Base-by-base conservation (phyloP, 192 early-diverging fungal species). In the Gryganskiella cystojenkinii region DNA sequence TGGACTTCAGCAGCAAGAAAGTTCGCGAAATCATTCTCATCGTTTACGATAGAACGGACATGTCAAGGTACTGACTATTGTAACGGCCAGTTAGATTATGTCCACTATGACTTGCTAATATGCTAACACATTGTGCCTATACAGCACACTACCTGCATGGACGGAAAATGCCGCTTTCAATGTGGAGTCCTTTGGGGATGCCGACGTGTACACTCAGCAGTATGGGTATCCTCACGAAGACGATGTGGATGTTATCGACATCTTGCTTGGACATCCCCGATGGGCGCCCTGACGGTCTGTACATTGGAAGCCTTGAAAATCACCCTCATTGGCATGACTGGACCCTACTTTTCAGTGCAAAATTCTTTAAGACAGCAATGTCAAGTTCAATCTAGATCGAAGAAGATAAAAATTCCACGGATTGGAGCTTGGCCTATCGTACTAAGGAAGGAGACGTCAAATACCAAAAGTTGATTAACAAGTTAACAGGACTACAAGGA, bases 321-420 rank as follows among this genome's bases (percentile, higher is more conserved):
- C 51, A 15, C 5, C 51, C 37, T 40, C 7, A 5, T 15, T 10
- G 51, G 6, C 7, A 53, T 9, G 5, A 53, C 15, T 53, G 51
- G 51, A 53, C 51, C 15, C 51, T 53, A 15, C 51, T 53, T 27
- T 53, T 53, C 51, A 53, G 51, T 53, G 51, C 51, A 53, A 53
- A 53, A 30, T 53, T 53, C 51, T 53, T 9, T 15, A 53, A 13
- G 5, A 43, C 1, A 43, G 8, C 58, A 37, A 27, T 60, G 27
- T 60, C 58, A 14, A 43, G 37, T 15, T 15, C 30, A 37, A 1
- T 9, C 7, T 9, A 0, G 13, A 35, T 60, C 24, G 1, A 60
- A 35, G 24, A 9, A 3, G 58, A 60, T 60, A 60, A 37, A 60
- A 9, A 15, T 13, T 34, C 58, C 14, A 60, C 58, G 43, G 40